A percentile compares a stretch with the other conserved stretches of the same genome.
These are phyloP conservation scores for Cryptococcus amylolentus DNA, from an alignment of 1,284 basidiomycete genomes.

Conservation along the genomic window DNA sequence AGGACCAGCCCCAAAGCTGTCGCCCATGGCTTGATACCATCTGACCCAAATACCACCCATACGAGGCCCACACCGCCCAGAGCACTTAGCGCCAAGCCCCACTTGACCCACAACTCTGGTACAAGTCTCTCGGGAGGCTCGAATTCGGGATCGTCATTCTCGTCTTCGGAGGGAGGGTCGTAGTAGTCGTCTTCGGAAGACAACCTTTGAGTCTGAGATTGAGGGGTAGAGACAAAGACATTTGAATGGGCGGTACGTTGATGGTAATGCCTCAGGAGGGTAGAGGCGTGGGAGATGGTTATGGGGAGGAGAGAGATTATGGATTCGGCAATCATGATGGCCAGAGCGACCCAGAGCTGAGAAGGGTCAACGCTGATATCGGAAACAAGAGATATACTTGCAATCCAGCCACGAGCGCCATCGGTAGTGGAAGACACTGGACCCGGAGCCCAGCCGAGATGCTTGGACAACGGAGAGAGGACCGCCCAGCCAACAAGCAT, in stretches of 20 bases:
- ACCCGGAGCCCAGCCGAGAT: slow-evolving; percentile 83
- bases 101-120: slow-evolving; percentile 70
- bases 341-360: slow-evolving; percentile 81
- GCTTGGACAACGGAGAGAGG: slow-evolving; percentile 78
- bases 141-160: slow-evolving; percentile 62
- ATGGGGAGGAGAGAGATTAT: slow-evolving; percentile 78
- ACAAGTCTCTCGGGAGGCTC: slow-evolving; percentile 80
- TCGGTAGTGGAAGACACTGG: slow-evolving; percentile 75
- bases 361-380: slow-evolving; percentile 5
- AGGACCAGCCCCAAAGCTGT: slow-evolving; percentile 78
- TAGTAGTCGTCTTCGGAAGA: slow-evolving; percentile 34
- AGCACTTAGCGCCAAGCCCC: slow-evolving; percentile 64
- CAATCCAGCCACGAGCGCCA: slow-evolving; percentile 85
- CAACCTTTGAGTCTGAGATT: slow-evolving; percentile 13
- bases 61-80: slow-evolving; percentile 72
- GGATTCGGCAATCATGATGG: slow-evolving; percentile 88
- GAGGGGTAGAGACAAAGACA: slow-evolving; percentile 19
- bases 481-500: slow-evolving; percentile 96
- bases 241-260: slow-evolving; percentile 22
- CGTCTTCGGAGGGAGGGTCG: slow-evolving; percentile 26
- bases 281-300: slow-evolving; percentile 55
- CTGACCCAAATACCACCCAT: slow-evolving; percentile 78
- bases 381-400: slow-evolving; percentile 14
- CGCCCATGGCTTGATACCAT: slow-evolving; percentile 92
- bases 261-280: slow-evolving; percentile 26